Conservation (phyloP, 495 filamentous ascomycete genomes). For the Daldinia decipiens region DNA sequence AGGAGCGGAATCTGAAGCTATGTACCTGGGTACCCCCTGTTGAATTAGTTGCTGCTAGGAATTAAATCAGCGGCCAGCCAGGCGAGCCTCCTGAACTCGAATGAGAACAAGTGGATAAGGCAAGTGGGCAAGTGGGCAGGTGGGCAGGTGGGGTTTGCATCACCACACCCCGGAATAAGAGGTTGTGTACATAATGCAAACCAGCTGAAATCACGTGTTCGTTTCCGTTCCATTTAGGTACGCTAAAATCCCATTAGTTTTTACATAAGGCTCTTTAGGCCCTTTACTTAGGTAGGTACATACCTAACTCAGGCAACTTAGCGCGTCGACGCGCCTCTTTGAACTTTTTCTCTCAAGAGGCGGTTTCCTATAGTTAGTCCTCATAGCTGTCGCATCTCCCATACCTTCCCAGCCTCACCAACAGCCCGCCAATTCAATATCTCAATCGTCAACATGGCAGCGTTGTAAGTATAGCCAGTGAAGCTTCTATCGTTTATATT, state of each 20-base stretch:
- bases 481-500: neutral
- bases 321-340: conserved; percentile 37
- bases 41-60: conserved; percentile 1
- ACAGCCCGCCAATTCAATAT: conserved; percentile 10
- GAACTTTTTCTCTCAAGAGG: conserved; percentile 21
- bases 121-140: neutral
- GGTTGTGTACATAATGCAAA: neutral
- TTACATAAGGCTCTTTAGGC: neutral
- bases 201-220: conserved; percentile 22
- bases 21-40: conserved; percentile 10
- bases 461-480: conserved; percentile 34
- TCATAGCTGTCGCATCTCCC: conserved; percentile 7
- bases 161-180: neutral
- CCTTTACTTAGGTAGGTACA: too few relatives aligned
- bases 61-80: conserved; percentile 4
- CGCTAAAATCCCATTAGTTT: neutral
- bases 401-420: conserved; percentile 9
- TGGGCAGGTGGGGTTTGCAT: neutral
- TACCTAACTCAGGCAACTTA: neutral
- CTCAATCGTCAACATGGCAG: conserved; percentile 31
- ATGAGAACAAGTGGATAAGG: neutral
- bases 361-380: conserved; percentile 7
- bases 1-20: conserved; percentile 5
- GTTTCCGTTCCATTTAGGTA: neutral
- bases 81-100: conserved; percentile 8